Base-by-base conservation (phyloP, 805 yeast genomes). In the Starmerella floricola region DNA sequence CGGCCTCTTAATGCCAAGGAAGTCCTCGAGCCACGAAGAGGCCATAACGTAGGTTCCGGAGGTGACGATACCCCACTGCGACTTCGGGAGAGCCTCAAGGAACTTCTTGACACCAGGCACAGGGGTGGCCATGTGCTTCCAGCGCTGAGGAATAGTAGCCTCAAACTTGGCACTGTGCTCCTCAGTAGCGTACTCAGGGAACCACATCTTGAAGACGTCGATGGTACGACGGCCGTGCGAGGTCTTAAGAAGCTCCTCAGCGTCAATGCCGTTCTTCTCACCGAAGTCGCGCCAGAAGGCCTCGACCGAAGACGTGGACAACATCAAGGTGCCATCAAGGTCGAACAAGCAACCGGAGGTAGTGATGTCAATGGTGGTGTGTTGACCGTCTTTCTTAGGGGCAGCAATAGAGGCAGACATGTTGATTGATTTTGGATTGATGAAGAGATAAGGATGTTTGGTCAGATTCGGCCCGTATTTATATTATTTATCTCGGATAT, bases 301-400 rank as follows among this genome's bases (percentile, higher is more conserved):
- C 56, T 81, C 84, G 48, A 83, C 82, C 45, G 91, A 84, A 42
- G 75, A 76, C 46, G 87, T 83, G 31, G 93, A 80, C 61, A 79
- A 76, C 58, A 84, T 84, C 57, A 84, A 67, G 23, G 94, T 84
- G 41, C 94, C 94, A 60, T 84, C 94, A 40, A 86, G 76, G 64
- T 84, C 94, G 62, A 84, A 84, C 49, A 81, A 72, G 50, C 71
- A 65, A 31, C 74, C 74, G 52, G 68, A 60, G 37, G 68, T 62
- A 38, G 58, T 49, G 44, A 59, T 34, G 40, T 51, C 54, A 20
- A 50, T 23, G 33, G 18, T 12, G 36, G 51, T 47, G 49, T 46
- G 50, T 19, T 18, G 23, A 18, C 34, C 33, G 15, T 41, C 51
- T 10, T 37, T 29, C 24, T 37, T 40, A 36, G 47, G 39, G 38